Percentiles rank a stretch among this genome's conserved stretches.
These are phyloP conservation scores for Leccinum holopus DNA, from an alignment of 1,284 basidiomycete genomes.

Conservation along the genomic window DNA sequence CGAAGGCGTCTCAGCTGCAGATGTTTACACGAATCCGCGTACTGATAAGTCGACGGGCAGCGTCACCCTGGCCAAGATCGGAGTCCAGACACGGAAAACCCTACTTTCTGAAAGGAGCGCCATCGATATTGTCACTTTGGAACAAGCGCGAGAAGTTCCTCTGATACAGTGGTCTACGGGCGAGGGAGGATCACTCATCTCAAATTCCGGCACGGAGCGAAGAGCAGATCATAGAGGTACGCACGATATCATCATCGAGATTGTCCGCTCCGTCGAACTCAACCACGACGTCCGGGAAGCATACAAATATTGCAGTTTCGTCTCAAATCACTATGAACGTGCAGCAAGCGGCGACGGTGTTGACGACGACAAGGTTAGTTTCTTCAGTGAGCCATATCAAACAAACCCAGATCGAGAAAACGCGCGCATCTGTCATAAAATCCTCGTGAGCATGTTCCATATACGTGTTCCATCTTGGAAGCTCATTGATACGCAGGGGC, in stretches of 20 bases:
- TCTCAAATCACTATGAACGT: conserved; percentile 5
- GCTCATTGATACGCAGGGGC: no score
- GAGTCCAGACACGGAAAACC: neutral
- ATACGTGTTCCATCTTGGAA: no score
- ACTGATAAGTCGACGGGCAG: neutral
- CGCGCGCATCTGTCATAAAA: no score
- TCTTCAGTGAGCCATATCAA: neutral
- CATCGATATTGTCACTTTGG: neutral
- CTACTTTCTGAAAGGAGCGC: neutral
- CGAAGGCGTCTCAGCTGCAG: neutral
- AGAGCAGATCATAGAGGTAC: neutral
- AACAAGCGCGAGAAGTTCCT: neutral
- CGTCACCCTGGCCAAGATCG: neutral
- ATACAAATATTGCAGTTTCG: neutral
- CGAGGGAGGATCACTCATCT: no score
- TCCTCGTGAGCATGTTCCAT: no score
- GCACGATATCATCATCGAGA: neutral
- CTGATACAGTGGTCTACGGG: no score
- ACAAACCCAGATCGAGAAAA: neutral
- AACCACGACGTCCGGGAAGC: neutral
- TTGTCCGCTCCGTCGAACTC: neutral
- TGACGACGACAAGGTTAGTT: conserved; percentile 3
- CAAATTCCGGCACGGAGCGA: neutral
- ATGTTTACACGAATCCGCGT: neutral
- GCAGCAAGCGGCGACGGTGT: neutral